These are phyloP conservation scores for Prosopis cineraria DNA, from an alignment of 306 rosid genomes.

Conservation along the genomic window DNA sequence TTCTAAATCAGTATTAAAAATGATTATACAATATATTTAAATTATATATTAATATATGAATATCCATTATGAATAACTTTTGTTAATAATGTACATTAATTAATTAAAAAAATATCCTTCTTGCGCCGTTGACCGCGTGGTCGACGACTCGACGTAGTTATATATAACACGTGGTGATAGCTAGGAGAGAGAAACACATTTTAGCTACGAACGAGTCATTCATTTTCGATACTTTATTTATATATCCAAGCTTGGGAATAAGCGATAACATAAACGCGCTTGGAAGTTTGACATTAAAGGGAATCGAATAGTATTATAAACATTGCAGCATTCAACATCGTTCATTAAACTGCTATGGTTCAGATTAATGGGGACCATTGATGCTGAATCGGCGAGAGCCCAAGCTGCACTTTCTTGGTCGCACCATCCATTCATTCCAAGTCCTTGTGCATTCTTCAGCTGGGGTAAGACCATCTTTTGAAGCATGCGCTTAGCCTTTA, in stretches of 20 bases:
- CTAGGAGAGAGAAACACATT: too few species aligned
- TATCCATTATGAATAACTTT: too few species aligned
- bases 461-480: not conserved
- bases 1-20: too few species aligned
- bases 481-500: not conserved
- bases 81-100: not conserved
- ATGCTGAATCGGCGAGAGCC: not conserved
- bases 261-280: not conserved
- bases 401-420: not conserved
- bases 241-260: not conserved
- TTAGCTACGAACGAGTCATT: too few species aligned
- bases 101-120: not conserved
- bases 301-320: too few species aligned
- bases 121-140: too few species aligned
- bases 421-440: not conserved
- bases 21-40: too few species aligned
- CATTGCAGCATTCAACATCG: not conserved
- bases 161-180: too few species aligned
- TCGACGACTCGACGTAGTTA: too few species aligned
- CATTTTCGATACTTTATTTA: not conserved
- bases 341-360: not conserved
- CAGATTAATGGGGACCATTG: not conserved
- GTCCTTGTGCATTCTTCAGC: not conserved
- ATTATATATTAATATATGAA: too few species aligned
- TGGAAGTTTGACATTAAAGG: too few species aligned